phyloP scores from a whole-genome alignment of 495 filamentous ascomycete species.

The Achaetomiella virescens region DNA sequence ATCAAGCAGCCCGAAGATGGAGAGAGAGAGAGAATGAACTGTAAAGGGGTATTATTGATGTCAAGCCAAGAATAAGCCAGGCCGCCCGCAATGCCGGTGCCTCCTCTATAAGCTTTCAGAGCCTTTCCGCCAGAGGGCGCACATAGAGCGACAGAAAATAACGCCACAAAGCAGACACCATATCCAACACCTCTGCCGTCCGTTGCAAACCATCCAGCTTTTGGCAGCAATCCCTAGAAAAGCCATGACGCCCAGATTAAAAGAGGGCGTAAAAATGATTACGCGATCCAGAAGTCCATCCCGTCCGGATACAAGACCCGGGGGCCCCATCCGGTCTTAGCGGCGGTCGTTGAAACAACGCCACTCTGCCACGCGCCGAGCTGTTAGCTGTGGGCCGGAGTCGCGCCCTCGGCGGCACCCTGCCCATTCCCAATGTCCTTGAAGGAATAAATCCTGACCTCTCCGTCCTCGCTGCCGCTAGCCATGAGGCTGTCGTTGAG shows the following conservation, averaged over 20 bases:
- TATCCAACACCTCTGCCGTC: neutral
- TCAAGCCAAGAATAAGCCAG: neutral
- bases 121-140: neutral
- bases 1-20: neutral
- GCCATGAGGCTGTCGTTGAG: conserved; percentile 81
- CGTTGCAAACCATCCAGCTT: too few relatives aligned
- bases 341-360: conserved; percentile 4
- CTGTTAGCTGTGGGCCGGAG: conserved; percentile 22
- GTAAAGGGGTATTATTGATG: conserved; percentile 1
- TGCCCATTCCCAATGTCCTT: conserved; percentile 41
- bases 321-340: neutral
- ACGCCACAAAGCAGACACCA: neutral
- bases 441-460: conserved; percentile 83
- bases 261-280: too few relatives aligned
- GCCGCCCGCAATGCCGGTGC: neutral
- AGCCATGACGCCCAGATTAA: too few relatives aligned
- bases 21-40: too few relatives aligned
- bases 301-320: neutral
- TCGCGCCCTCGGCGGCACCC: conserved; percentile 25
- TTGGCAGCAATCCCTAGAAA: too few relatives aligned
- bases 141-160: neutral
- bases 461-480: conserved; percentile 87
- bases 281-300: too few relatives aligned
- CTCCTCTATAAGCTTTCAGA: conserved; percentile 7
- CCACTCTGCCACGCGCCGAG: too few relatives aligned